Conservation (phyloP, 768 basidiomycete species). For the Podaxis pistillaris region DNA sequence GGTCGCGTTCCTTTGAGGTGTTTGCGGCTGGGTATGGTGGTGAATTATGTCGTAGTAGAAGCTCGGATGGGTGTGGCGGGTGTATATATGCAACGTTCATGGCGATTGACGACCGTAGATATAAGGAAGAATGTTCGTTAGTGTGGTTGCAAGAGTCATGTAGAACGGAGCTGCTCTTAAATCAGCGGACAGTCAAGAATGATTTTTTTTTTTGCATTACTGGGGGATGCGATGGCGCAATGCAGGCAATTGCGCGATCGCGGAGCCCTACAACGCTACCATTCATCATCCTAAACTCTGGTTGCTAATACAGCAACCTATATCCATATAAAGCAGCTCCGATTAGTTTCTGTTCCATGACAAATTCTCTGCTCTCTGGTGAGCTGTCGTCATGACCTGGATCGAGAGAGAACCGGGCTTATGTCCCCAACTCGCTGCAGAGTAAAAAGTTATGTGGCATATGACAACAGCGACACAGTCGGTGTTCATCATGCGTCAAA, state of each 20-base stretch:
- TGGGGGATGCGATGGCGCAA: background rate
- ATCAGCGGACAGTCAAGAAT: background rate
- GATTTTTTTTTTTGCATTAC: slow-evolving; percentile 1
- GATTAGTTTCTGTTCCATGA: background rate
- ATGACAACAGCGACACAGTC: too few relatives aligned
- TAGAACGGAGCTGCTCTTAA: background rate
- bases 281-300: background rate
- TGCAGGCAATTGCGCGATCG: slow-evolving; percentile 14
- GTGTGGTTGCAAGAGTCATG: background rate
- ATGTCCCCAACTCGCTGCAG: too few relatives aligned
- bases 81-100: slow-evolving; percentile 30
- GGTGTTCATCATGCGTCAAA: background rate
- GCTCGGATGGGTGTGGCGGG: slow-evolving; percentile 31
- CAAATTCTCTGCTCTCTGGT: background rate
- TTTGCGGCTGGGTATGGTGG: slow-evolving; percentile 1
- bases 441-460: too few relatives aligned
- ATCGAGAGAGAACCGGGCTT: too few relatives aligned
- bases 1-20: slow-evolving; percentile 35
- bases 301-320: background rate
- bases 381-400: background rate
- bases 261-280: background rate
- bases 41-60: slow-evolving; percentile 6
- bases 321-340: background rate
- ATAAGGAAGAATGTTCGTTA: background rate
- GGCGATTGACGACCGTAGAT: background rate